A percentile compares a stretch with the other conserved stretches of the same genome.
These are phyloP conservation scores for Phlegmacium glaucopus DNA, from an alignment of 768 basidiomycete species.

Conservation along the genomic window DNA sequence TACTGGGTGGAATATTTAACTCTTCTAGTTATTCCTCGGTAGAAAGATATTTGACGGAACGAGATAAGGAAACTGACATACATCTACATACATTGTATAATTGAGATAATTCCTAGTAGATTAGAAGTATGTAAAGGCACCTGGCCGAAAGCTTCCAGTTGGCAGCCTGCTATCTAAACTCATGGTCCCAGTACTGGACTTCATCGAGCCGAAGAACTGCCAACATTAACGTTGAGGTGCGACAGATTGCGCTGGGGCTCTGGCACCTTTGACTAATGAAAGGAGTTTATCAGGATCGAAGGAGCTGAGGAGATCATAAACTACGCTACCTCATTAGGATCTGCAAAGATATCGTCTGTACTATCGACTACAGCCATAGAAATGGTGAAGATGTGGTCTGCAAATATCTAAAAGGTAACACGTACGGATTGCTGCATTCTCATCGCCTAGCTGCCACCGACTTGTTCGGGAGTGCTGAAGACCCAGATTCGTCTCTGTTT, in stretches of 20 bases:
- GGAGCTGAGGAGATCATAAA: background rate
- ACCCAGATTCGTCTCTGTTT: slow-evolving; percentile 16
- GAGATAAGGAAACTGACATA: background rate
- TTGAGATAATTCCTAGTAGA: too few relatives aligned
- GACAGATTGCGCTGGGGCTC: too few relatives aligned
- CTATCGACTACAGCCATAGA: slow-evolving; percentile 32
- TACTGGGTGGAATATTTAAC: slow-evolving; percentile 48
- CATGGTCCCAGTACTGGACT: too few relatives aligned
- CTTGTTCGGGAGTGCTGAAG: slow-evolving; percentile 28
- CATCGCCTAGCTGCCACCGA: slow-evolving; percentile 52
- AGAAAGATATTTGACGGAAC: too few relatives aligned
- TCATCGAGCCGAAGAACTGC: too few relatives aligned
- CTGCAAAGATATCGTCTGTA: slow-evolving; percentile 44
- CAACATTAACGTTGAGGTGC: too few relatives aligned
- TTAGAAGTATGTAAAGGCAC: too few relatives aligned
- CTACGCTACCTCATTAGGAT: slow-evolving; percentile 22
- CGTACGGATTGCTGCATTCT: slow-evolving; percentile 48
- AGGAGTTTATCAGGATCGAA: too few relatives aligned
- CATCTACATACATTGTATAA: too few relatives aligned
- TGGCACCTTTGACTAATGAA: too few relatives aligned
- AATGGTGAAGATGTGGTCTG: slow-evolving; percentile 1
- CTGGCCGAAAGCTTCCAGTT: too few relatives aligned
- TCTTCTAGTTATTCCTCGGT: background rate
- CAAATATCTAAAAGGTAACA: slow-evolving; percentile 1
- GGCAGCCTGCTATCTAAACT: too few relatives aligned